phyloP scores from a whole-genome alignment of 768 basidiomycete species.

The Rhizopogon sp. region DNA sequence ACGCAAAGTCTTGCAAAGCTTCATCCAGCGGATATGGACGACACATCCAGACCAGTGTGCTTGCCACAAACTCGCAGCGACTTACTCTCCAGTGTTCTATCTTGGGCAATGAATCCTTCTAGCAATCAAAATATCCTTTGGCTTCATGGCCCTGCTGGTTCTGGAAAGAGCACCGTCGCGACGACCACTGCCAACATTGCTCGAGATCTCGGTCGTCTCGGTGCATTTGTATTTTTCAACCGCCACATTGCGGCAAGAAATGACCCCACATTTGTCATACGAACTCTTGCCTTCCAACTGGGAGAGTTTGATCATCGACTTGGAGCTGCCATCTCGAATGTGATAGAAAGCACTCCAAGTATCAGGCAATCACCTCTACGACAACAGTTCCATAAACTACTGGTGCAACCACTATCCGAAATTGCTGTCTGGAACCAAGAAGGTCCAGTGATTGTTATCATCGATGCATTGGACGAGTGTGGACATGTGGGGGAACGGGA shows the following conservation, averaged over 20 bases:
- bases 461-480: conserved; percentile 33
- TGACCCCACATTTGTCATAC: conserved; percentile 25
- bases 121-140: conserved; percentile 22
- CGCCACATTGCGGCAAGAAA: conserved; percentile 24
- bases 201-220: conserved; percentile 27
- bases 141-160: conserved; percentile 30
- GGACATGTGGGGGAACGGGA: conserved; percentile 15
- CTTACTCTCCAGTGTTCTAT: conserved; percentile 19
- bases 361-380: conserved; percentile 24
- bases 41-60: conserved; percentile 18
- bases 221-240: conserved; percentile 31
- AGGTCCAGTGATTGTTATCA: conserved; percentile 27
- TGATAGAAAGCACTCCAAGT: conserved; percentile 21
- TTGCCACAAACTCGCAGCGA: conserved; percentile 28
- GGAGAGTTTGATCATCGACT: conserved; percentile 27
- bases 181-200: conserved; percentile 31
- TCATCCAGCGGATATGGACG: conserved; percentile 25
- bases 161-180: conserved; percentile 32
- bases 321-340: conserved; percentile 18
- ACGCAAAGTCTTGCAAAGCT: conserved; percentile 19
- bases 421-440: conserved; percentile 11
- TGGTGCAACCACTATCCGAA: conserved; percentile 24
- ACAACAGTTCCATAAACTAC: conserved; percentile 28
- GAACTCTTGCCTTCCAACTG: conserved; percentile 31
- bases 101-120: conserved; percentile 20